phyloP scores from a whole-genome alignment of 805 yeast species.

The Candida hispaniensis region DNA sequence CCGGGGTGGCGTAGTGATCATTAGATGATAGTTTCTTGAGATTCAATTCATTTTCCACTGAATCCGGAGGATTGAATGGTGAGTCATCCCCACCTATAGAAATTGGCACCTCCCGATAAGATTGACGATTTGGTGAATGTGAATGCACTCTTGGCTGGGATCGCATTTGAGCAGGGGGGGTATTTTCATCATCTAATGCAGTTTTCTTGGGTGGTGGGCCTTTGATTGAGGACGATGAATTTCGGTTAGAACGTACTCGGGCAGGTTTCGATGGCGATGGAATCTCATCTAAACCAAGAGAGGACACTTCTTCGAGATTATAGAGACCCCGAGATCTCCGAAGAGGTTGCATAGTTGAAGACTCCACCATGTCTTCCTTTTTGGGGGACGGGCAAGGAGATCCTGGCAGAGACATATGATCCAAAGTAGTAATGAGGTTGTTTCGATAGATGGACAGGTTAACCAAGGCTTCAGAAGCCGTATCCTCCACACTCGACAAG shows the following conservation, averaged over 20 bases:
- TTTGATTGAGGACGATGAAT: constrained; percentile 5
- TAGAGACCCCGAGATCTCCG: constrained; percentile 34
- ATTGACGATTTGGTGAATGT: no score
- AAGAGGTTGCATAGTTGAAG: constrained; percentile 21
- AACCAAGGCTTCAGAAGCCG: constrained; percentile 15
- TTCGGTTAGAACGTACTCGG: not conserved
- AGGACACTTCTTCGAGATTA: constrained; percentile 32
- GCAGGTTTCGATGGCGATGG: not conserved
- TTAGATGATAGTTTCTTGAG: no score
- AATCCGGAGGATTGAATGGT: constrained; percentile 17
- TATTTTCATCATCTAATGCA: constrained; percentile 4
- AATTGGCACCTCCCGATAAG: no score
- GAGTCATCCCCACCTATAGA: no score
- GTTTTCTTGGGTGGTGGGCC: constrained; percentile 15
- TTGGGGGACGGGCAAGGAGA: constrained; percentile 14
- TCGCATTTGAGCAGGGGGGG: not conserved
- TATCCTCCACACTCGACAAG: constrained; percentile 10
- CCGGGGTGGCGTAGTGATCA: constrained; percentile 38
- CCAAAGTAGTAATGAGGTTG: constrained; percentile 10
- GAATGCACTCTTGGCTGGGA: no score
- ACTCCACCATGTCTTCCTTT: constrained; percentile 6
- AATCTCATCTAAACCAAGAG: constrained; percentile 3
- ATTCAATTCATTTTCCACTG: constrained; percentile 3
- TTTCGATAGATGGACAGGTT: constrained; percentile 16
- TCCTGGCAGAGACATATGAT: constrained; percentile 6